Base-by-base conservation (phyloP, 192 early-diverging fungal species). In the Entomortierella chlamydospora region DNA sequence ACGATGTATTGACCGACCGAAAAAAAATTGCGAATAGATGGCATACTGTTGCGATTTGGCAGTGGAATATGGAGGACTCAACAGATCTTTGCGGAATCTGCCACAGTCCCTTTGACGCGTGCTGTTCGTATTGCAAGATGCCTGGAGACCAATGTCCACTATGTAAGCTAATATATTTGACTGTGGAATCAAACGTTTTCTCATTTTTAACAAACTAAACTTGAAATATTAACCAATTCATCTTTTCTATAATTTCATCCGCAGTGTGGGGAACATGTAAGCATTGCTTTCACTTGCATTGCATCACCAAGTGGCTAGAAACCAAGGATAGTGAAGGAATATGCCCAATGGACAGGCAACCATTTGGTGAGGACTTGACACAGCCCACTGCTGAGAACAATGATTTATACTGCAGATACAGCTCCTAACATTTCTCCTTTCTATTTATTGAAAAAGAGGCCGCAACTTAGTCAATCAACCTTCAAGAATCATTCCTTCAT, bases 211-310 rank as follows among this genome's bases (percentile, higher is more conserved):
- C 31, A 29, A 57, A 2, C 5, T 37, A 45, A 53, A 17, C 30
- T 29, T 18, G n/a, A 10, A 51, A 61, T 57, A 23, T 13, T 5
- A 59, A 39, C 41, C 28, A 41, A 33, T 23, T 54, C 28, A 25
- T 54, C 28, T 30, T 25, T 51, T 3, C 18, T 54, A 54, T 54
- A 17, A n/a, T 33, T 51, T 41, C 67, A 25, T 28, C 7, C 15
- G 43, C 25, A 92, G 91, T 96, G 31, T 94, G 91, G 92, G 97
- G 97, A 64, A 89, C 95, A 60, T 98, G 97, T 84, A 88, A 83
- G 29, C 97, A 98, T 69, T 91, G 90, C 8, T 98, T 98, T 81
- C 97, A 98, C 80, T 89, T 97, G 88, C 97, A 98, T 80, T 98
- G 97, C 64, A 83, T 98, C 25, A 73, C 89, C 45, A 95, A 93